Conservation (phyloP, 495 filamentous ascomycete genomes). For the Acidiella bohemica region DNA sequence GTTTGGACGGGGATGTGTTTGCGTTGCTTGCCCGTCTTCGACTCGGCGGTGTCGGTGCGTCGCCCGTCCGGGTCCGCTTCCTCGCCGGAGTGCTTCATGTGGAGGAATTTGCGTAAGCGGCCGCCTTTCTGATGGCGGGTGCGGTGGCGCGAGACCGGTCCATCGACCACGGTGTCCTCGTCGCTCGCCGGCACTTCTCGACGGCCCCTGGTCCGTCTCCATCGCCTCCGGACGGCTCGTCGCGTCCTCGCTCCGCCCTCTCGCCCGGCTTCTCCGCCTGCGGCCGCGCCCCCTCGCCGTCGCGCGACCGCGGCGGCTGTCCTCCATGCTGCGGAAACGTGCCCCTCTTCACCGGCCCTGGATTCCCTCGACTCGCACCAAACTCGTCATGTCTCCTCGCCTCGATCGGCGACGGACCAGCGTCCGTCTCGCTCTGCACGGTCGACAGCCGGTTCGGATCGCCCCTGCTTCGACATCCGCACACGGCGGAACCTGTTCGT, state of each 20-base stretch:
- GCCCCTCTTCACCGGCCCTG: too few relatives aligned
- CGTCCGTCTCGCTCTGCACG: conserved; percentile 11
- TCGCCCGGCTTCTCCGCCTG: too few relatives aligned
- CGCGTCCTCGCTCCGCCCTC: too few relatives aligned
- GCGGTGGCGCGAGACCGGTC: too few relatives aligned
- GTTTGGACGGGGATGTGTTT: conserved; percentile 40
- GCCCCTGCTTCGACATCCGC: conserved; percentile 3
- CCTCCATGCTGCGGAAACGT: too few relatives aligned
- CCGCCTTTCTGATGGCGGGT: conserved; percentile 1
- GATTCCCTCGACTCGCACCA: too few relatives aligned
- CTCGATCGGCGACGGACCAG: conserved; percentile 12
- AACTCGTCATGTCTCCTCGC: neutral
- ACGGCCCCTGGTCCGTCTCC: too few relatives aligned
- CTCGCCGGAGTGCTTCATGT: conserved; percentile 7
- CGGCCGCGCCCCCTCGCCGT: too few relatives aligned
- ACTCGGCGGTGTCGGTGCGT: conserved; percentile 9
- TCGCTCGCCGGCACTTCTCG: neutral
- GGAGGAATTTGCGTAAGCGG: conserved; percentile 7
- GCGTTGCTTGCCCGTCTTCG: conserved; percentile 30
- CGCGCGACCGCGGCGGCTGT: too few relatives aligned
- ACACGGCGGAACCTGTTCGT: neutral
- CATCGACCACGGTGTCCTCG: neutral
- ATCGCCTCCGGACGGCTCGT: too few relatives aligned
- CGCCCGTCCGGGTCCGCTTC: neutral
- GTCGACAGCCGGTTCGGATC: neutral